phyloP scores from a whole-genome alignment of 2,329 filamentous ascomycete species.

The Xylariomycetidae sp. region DNA sequence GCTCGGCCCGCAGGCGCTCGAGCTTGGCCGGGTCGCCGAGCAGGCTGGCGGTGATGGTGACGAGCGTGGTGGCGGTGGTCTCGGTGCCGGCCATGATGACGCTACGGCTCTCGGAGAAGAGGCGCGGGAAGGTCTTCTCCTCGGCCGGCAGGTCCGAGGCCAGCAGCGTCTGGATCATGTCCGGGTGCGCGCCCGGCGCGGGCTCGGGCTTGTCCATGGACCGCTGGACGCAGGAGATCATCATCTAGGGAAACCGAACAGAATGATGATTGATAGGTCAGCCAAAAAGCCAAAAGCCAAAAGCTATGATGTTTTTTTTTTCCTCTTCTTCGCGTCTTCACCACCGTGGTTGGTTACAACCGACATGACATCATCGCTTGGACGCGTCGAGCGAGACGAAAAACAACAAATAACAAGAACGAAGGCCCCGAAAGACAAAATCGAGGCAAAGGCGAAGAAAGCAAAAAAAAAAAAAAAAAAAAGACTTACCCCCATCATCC shows the following conservation, averaged over 20 bases:
- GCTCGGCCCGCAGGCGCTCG: conserved; percentile 9
- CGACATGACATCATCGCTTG: too few relatives aligned
- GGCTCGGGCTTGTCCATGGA: conserved; percentile 20
- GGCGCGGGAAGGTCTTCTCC: conserved; percentile 20
- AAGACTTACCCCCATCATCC: conserved; percentile 18
- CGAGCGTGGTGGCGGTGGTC: conserved; percentile 17
- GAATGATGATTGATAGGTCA: too few relatives aligned
- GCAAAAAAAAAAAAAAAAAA: too few relatives aligned
- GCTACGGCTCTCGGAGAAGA: conserved; percentile 19
- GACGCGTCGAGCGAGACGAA: too few relatives aligned
- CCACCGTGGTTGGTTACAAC: too few relatives aligned
- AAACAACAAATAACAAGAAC: too few relatives aligned
- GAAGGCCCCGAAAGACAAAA: too few relatives aligned
- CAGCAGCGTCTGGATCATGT: conserved; percentile 19
- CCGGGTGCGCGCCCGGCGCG: conserved; percentile 10
- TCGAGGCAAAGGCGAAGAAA: too few relatives aligned
- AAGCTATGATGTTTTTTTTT: too few relatives aligned
- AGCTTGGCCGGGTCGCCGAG: conserved; percentile 13
- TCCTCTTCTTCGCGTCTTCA: too few relatives aligned
- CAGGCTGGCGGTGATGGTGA: conserved; percentile 15
- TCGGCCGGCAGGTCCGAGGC: conserved; percentile 12
- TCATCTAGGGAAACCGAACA: conserved; percentile 15
- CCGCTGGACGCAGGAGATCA: conserved; percentile 15
- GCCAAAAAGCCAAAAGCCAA: too few relatives aligned
- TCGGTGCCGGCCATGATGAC: conserved; percentile 22